phyloP scores from a whole-genome alignment of 164 flowering plant genomes.

The Magnolia changhungtana region DNA sequence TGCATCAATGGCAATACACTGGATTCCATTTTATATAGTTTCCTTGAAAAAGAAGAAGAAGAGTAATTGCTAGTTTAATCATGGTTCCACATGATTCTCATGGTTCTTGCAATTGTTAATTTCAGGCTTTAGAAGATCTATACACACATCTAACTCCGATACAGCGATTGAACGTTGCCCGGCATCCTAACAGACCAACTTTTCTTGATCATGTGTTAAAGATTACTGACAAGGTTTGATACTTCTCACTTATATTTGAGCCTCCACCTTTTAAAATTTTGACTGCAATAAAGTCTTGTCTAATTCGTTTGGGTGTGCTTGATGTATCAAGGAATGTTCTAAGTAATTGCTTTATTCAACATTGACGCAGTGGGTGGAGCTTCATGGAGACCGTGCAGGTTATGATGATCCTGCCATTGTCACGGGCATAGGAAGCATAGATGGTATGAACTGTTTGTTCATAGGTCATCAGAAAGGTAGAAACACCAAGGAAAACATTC shows the following conservation, averaged over 20 bases:
- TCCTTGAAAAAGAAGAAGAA: no score
- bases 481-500: constrained; percentile 88
- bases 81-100: no score
- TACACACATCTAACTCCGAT: constrained; percentile 82
- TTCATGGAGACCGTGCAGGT: constrained; percentile 97
- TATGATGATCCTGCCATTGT: constrained; percentile 98
- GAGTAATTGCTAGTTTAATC: no score
- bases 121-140: constrained; percentile 76
- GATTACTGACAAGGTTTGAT: constrained; percentile 84
- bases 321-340: constrained; percentile 1
- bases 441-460: constrained; percentile 82
- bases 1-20: background rate
- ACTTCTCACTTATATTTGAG: background rate
- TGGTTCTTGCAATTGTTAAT: constrained; percentile 13
- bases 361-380: constrained; percentile 75
- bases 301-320: background rate
- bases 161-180: constrained; percentile 85
- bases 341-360: background rate
- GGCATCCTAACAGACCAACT: constrained; percentile 96
- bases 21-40: background rate
- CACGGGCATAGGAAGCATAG: constrained; percentile 82
- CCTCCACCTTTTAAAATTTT: background rate
- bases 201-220: constrained; percentile 87
- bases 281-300: background rate
- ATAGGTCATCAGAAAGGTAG: constrained; percentile 98